Percentiles rank a stretch among this genome's conserved stretches.
These are phyloP conservation scores for Fraxinus sp. DNA, from an alignment of 305 asterid genomes.

Conservation along the genomic window DNA sequence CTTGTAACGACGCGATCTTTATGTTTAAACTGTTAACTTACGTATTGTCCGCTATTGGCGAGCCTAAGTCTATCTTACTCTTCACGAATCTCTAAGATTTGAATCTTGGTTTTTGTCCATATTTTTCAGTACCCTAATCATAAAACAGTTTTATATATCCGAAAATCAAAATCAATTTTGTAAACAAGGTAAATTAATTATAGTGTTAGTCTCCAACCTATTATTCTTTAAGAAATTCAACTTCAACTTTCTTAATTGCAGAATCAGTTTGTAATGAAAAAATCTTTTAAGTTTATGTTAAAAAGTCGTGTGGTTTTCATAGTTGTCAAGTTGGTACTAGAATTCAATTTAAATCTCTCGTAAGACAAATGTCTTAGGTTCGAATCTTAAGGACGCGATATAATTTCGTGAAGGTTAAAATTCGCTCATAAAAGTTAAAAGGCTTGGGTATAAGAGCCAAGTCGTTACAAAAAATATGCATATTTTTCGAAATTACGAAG, in stretches of 20 bases:
- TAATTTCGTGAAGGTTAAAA: neutral
- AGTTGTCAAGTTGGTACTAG: neutral
- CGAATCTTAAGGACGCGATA: neutral
- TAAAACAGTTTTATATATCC: slow-evolving; percentile 7
- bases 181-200: neutral
- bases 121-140: slow-evolving; percentile 38
- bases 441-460: neutral
- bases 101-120: slow-evolving; percentile 27
- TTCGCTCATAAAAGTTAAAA: neutral
- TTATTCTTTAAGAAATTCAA: neutral
- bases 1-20: neutral
- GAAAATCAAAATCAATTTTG: neutral
- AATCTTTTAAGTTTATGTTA: neutral
- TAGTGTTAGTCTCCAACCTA: neutral
- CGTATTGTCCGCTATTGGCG: neutral
- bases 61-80: neutral
- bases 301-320: neutral
- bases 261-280: neutral
- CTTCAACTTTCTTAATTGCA: neutral
- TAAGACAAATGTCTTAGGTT: neutral
- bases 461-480: neutral
- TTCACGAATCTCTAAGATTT: too few species aligned
- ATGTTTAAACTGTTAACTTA: neutral
- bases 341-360: too few species aligned
- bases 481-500: neutral